Evolutionary conservation across 495 filamentous ascomycete species (phyloP), one percentile per base, ranked within the genome.

Genomic region (Aspergillus asperescens): DNA sequence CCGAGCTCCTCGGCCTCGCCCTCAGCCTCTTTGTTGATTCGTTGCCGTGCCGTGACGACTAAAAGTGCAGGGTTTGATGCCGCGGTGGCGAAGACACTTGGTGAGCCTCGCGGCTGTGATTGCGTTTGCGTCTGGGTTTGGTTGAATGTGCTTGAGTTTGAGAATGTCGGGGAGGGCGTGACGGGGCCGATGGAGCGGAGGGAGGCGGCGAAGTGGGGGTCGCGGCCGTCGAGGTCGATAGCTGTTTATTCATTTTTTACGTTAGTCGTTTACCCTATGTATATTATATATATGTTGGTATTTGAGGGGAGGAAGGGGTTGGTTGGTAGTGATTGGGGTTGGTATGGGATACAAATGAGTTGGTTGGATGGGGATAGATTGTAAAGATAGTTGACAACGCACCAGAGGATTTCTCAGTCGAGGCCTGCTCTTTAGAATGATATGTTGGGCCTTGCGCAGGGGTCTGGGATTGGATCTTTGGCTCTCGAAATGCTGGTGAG

Each of bases 151-250:
- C 79, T 82, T 27, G 77, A 74, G 56, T 73, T 68, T 7, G 84
- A 83, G 57, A 76, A 63, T 25, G 78, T 81, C 8, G 82, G 81
- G 49, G 70, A 70, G 15, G 84, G 82, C 44, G 76, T 74, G 16
- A 87, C 84, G 49, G 85, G 77, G 49, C 85, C 85, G 56, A 89
- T 74, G 34, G 68, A 65, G 60, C 77, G 78, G 50, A 87, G 78
- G 44, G 80, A 81, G 56, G 74, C 75, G 43, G 78, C 80, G 66
- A 82, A 85, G 63, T 79, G 68, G 2, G 83, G 82, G 57, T 86
- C 82, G n/a, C 73, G 75, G 54, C 77, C 79, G 58, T 87, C 85
- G 52, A 82, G 70, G 60, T 84, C 77, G 52, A 86, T 81, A n/a
- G 80, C 82, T 85, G 54, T 54, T 23, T n/a, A n/a, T n/a, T n/a